These are phyloP conservation scores for Irpex sp. DNA, from an alignment of 1,284 basidiomycete species.

Conservation along the genomic window DNA sequence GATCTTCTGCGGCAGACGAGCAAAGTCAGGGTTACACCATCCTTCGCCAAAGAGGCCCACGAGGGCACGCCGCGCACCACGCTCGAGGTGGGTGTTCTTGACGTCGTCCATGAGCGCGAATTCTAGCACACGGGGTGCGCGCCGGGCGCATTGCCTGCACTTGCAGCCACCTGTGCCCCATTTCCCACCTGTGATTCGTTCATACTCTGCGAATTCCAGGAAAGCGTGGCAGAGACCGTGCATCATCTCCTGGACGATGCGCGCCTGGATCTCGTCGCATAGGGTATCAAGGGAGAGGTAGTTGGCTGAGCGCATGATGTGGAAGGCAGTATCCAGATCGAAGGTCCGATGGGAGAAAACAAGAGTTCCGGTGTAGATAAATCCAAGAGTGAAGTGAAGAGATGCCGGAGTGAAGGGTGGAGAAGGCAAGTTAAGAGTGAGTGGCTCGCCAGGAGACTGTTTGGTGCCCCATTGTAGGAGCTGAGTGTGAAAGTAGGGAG, in stretches of 20 bases:
- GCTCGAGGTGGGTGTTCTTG: conserved; percentile 65
- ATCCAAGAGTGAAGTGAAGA: conserved; percentile 92
- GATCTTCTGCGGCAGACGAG: conserved; percentile 59
- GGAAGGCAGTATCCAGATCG: conserved; percentile 89
- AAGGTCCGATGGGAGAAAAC: conserved; percentile 91
- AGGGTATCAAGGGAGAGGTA: conserved; percentile 82
- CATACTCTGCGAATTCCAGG: conserved; percentile 73
- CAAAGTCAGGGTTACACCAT: conserved; percentile 82
- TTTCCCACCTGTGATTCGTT: conserved; percentile 61
- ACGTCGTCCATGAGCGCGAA: conserved; percentile 78
- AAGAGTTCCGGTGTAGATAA: conserved; percentile 92
- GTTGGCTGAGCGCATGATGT: conserved; percentile 80
- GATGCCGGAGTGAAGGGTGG: conserved; percentile 96
- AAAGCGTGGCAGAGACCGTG: conserved; percentile 86
- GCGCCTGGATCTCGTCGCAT: conserved; percentile 75
- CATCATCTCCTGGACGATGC: conserved; percentile 82
- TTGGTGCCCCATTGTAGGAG: conserved; percentile 56
- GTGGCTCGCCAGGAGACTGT: conserved; percentile 41
- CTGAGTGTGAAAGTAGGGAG: conserved; percentile 81
- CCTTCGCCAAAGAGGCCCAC: conserved; percentile 81
- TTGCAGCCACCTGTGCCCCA: conserved; percentile 79
- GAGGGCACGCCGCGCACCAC: conserved; percentile 69
- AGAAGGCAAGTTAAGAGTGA: conserved; percentile 73
- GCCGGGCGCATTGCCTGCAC: conserved; percentile 76
- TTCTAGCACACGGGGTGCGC: conserved; percentile 77